Evolutionary conservation across 1,284 basidiomycete species (phyloP).

Genomic region (Apiotrichum sp.): DNA sequence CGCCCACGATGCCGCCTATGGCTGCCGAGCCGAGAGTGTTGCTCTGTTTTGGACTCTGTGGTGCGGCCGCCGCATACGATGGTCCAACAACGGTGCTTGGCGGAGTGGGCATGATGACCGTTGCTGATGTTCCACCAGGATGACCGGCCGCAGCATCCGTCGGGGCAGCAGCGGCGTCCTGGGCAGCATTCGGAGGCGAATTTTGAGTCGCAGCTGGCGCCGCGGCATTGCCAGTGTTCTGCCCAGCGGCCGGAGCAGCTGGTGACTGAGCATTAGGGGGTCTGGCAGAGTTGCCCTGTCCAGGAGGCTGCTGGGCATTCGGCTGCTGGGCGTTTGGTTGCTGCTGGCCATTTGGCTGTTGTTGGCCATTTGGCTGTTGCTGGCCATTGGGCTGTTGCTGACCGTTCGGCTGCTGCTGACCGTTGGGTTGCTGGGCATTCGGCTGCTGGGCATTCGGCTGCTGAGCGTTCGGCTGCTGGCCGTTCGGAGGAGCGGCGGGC

Average conservation of each 20-base stretch:
- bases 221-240: not conserved
- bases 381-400: not conserved
- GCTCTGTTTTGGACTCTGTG: not conserved
- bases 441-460: not conserved
- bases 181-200: not conserved
- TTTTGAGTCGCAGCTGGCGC: not conserved
- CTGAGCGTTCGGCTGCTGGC: not conserved
- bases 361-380: not conserved
- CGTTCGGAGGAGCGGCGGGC: no score
- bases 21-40: conserved; percentile 27
- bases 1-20: conserved; percentile 44
- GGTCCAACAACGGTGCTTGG: not conserved
- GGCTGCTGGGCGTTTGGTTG: not conserved
- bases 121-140: not conserved
- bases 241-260: no score
- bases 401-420: not conserved
- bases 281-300: not conserved
- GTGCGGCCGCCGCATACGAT: not conserved
- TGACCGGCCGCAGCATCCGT: no score
- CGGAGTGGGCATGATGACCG: no score
- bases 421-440: not conserved
- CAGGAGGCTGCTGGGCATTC: not conserved
- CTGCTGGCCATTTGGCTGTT: not conserved
- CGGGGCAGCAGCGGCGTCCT: not conserved
- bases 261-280: no score